Conservation (phyloP, 148 eudicot genomes). For the Camellia sinensis region DNA sequence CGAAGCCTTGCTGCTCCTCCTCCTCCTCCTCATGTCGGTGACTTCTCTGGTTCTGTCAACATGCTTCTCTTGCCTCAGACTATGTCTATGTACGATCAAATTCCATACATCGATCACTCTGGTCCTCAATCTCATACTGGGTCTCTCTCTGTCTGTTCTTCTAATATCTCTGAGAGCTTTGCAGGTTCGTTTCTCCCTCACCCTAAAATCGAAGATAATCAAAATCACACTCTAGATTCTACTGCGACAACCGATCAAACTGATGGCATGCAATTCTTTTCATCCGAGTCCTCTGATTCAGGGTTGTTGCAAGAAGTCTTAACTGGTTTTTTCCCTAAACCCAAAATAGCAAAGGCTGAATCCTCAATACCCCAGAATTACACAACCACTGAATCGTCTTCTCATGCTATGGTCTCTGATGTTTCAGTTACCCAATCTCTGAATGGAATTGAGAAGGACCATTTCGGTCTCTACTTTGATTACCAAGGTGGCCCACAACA, state of each 20-base stretch:
- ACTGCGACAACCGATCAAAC: not conserved
- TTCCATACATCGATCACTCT: not conserved
- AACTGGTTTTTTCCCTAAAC: constrained; percentile 50
- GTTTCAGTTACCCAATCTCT: not conserved
- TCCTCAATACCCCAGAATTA: not conserved
- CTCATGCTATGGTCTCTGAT: not conserved
- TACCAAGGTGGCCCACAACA: not conserved
- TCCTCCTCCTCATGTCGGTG: constrained; percentile 1
- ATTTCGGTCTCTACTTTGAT: constrained; percentile 14
- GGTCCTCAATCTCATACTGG: not conserved
- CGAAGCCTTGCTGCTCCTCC: not conserved
- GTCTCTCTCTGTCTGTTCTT: not conserved
- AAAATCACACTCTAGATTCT: not conserved
- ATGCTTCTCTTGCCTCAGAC: constrained; percentile 14
- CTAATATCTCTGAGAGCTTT: not conserved
- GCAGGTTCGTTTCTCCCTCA: not conserved
- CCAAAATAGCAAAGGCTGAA: constrained; percentile 10
- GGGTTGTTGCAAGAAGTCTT: constrained; percentile 51
- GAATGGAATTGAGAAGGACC: constrained; percentile 8
- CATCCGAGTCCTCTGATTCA: constrained; percentile 41
- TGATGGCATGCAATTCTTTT: constrained; percentile 34
- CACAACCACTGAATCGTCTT: too few species aligned
- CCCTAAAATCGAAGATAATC: not conserved
- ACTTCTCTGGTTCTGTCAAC: constrained; percentile 13
- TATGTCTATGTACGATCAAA: not conserved